Conservation (phyloP, 2,329 filamentous ascomycete genomes). For the Fusarium chlamydosporum region DNA sequence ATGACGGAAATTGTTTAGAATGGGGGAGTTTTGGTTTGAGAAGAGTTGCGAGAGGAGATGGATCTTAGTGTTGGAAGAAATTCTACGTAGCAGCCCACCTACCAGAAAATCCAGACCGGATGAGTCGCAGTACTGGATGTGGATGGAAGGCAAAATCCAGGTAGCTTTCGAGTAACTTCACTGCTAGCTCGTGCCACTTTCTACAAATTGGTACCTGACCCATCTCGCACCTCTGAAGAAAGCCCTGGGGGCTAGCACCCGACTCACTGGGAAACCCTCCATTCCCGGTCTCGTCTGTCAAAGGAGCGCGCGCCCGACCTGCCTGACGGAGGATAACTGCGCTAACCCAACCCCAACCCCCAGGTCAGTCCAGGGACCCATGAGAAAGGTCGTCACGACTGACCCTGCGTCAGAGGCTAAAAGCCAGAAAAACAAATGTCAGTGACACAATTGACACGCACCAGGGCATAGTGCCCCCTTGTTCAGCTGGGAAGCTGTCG, state of each 20-base stretch:
- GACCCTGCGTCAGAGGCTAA: slow-evolving; percentile 34
- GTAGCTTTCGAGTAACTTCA: slow-evolving; percentile 12
- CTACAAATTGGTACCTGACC: slow-evolving; percentile 18
- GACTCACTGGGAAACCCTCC: slow-evolving; percentile 38
- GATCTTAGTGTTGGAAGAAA: slow-evolving; percentile 35
- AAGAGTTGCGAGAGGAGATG: slow-evolving; percentile 37
- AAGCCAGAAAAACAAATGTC: slow-evolving; percentile 19
- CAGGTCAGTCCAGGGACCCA: slow-evolving; percentile 26
- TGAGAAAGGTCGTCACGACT: slow-evolving; percentile 18
- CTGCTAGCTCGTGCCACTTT: too few species aligned
- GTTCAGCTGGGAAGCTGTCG: slow-evolving; percentile 1
- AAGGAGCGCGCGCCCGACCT: slow-evolving; percentile 12
- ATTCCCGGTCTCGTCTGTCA: slow-evolving; percentile 1
- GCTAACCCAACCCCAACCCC: slow-evolving; percentile 23
- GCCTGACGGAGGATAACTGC: slow-evolving; percentile 10
- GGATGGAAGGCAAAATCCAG: neutral
- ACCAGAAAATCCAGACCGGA: slow-evolving; percentile 28
- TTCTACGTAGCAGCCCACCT: slow-evolving; percentile 40
- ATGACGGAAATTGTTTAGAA: slow-evolving; percentile 25
- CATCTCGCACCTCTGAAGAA: neutral
- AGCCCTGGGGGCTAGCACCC: slow-evolving; percentile 32
- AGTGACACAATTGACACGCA: slow-evolving; percentile 22
- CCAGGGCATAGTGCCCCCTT: slow-evolving; percentile 17
- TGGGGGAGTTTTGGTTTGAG: slow-evolving; percentile 38
- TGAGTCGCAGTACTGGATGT: slow-evolving; percentile 8